Percentiles rank a stretch among this genome's conserved stretches.
Conservation (phyloP, 495 filamentous ascomycete genomes). For the Amphirosellinia nigrospora region DNA sequence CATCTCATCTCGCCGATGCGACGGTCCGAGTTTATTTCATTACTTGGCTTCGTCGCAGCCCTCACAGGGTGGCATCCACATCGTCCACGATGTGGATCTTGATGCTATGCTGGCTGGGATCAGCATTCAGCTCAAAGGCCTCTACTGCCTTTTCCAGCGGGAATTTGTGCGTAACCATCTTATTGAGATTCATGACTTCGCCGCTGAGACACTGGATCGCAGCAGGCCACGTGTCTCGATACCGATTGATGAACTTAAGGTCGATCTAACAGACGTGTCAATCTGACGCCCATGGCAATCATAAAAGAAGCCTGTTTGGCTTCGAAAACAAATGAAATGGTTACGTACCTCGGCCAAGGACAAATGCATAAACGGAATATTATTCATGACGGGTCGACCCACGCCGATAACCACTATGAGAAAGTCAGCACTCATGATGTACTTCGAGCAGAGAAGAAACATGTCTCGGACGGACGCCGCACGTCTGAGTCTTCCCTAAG, state of each 20-base stretch:
- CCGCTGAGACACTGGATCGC: conserved; percentile 57
- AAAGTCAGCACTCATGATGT: conserved; percentile 17
- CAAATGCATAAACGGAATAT: conserved; percentile 71
- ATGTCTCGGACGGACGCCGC: conserved; percentile 13
- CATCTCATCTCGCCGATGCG: neutral
- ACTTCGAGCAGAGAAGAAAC: neutral
- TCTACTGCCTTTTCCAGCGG: conserved; percentile 62
- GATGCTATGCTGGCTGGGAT: conserved; percentile 57
- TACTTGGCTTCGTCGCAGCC: conserved; percentile 12
- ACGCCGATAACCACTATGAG: conserved; percentile 63
- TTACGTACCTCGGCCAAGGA: conserved; percentile 58
- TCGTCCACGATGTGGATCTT: conserved; percentile 67
- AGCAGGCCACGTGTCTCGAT: conserved; percentile 66
- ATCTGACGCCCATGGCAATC: conserved; percentile 5
- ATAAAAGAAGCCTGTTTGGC: conserved; percentile 16
- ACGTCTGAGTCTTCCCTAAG: neutral
- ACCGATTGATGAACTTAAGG: conserved; percentile 69
- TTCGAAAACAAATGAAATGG: neutral
- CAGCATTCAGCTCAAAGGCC: conserved; percentile 58
- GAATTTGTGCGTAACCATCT: conserved; percentile 57
- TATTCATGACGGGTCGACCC: conserved; percentile 64
- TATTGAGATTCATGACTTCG: conserved; percentile 60
- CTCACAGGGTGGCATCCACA: conserved; percentile 38
- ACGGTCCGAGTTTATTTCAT: neutral
- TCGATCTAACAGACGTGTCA: conserved; percentile 52